A percentile compares a stretch with the other conserved stretches of the same genome.
Evolutionary conservation across 805 yeast genomes (phyloP).

Genomic region (Candida silvatica): DNA sequence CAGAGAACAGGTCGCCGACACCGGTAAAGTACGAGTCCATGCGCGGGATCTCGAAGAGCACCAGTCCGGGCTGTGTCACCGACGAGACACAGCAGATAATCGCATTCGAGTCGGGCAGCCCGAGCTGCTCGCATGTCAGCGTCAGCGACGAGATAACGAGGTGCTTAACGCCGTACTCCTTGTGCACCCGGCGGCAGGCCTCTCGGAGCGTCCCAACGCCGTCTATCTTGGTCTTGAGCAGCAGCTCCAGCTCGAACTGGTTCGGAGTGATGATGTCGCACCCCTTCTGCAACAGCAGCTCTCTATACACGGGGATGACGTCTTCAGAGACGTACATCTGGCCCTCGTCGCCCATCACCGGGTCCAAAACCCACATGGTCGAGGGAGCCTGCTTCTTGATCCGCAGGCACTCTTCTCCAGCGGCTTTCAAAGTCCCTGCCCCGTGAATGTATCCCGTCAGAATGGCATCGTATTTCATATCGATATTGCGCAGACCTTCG

Average conservation of each 20-base stretch:
- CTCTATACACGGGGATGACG: conserved; percentile 50
- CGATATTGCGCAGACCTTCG: conserved; percentile 26
- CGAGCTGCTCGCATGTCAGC: conserved; percentile 13
- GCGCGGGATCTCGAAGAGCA: conserved; percentile 43
- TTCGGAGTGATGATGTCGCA: conserved; percentile 84
- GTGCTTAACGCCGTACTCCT: conserved; percentile 38
- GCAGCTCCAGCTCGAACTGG: conserved; percentile 77
- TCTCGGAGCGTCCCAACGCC: conserved; percentile 27
- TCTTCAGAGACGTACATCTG: conserved; percentile 52
- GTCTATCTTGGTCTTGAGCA: conserved; percentile 34
- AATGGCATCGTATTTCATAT: conserved; percentile 40
- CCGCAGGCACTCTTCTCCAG: conserved; percentile 28
- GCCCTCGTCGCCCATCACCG: conserved; percentile 79
- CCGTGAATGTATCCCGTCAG: conserved; percentile 67
- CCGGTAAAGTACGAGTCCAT: conserved; percentile 86
- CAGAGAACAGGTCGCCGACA: conserved; percentile 88
- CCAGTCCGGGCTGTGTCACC: conserved; percentile 10
- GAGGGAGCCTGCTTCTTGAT: conserved; percentile 26
- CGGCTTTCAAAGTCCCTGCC: conserved; percentile 34
- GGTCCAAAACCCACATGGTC: conserved; percentile 56
- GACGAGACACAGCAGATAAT: conserved; percentile 41
- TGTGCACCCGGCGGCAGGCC: conserved; percentile 45
- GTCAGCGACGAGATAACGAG: conserved; percentile 61
- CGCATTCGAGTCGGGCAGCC: conserved; percentile 9
- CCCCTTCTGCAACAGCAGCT: conserved; percentile 31